Conservation (phyloP, 2,329 filamentous ascomycete genomes). For the Talaromyces sp. region DNA sequence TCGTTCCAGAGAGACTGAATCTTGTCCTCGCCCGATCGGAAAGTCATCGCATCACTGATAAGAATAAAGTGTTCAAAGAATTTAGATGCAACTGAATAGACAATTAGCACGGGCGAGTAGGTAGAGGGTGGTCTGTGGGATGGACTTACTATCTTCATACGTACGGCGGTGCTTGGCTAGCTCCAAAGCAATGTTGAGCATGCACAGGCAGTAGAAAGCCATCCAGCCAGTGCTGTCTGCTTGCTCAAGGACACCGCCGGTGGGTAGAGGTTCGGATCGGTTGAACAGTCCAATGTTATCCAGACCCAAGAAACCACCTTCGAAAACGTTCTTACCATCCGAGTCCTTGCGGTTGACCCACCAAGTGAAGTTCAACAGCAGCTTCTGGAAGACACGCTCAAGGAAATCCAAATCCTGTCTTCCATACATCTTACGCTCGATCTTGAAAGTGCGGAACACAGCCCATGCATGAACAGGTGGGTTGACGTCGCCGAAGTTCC, state of each 20-base stretch:
- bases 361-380: slow-evolving; percentile 97
- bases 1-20: slow-evolving; percentile 89
- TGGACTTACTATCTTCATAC: slow-evolving; percentile 73
- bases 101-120: not conserved
- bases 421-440: slow-evolving; percentile 95
- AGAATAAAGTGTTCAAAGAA: slow-evolving; percentile 99
- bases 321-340: slow-evolving; percentile 95
- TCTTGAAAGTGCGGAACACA: slow-evolving; percentile 95
- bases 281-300: slow-evolving; percentile 99
- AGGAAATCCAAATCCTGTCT: slow-evolving; percentile 93
- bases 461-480: slow-evolving; percentile 96
- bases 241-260: slow-evolving; percentile 90
- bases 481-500: slow-evolving; percentile 98
- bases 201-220: slow-evolving; percentile 94
- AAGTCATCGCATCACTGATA: slow-evolving; percentile 96
- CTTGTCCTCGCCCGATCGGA: slow-evolving; percentile 70
- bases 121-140: not conserved
- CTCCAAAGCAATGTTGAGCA: slow-evolving; percentile 96
- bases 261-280: slow-evolving; percentile 90
- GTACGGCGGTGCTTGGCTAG: slow-evolving; percentile 91
- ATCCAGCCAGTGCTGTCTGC: slow-evolving; percentile 99
- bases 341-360: slow-evolving; percentile 97
- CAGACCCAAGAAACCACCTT: slow-evolving; percentile 90
- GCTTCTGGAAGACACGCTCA: slow-evolving; percentile 93
- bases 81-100: slow-evolving; percentile 74